A percentile compares a stretch with the other conserved stretches of the same genome.
These are phyloP conservation scores for Fonsecaea nubica DNA, from an alignment of 2,329 filamentous ascomycete genomes.

Conservation along the genomic window DNA sequence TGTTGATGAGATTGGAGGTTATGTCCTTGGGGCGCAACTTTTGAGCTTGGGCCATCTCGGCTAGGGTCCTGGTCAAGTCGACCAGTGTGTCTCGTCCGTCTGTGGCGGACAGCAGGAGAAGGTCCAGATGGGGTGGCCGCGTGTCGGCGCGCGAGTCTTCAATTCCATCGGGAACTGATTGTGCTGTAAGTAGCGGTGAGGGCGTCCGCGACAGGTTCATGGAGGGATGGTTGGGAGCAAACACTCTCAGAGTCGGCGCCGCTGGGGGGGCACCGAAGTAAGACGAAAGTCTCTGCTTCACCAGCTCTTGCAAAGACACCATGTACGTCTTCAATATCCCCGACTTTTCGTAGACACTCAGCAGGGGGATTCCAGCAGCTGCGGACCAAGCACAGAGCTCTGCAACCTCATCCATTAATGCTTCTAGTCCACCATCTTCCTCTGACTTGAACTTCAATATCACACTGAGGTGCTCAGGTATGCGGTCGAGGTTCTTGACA, in stretches of 20 bases:
- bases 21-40: conserved; percentile 85
- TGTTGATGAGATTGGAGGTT: conserved; percentile 82
- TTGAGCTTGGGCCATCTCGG: conserved; percentile 90
- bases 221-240: conserved; percentile 69
- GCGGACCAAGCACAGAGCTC: conserved; percentile 94
- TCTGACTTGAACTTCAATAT: conserved; percentile 78
- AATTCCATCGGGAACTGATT: conserved; percentile 34
- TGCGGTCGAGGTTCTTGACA: conserved; percentile 72
- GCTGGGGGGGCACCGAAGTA: conserved; percentile 77
- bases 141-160: conserved; percentile 32
- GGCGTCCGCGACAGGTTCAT: conserved; percentile 25
- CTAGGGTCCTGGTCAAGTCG: conserved; percentile 89
- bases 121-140: conserved; percentile 52
- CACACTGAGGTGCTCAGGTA: conserved; percentile 87
- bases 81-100: conserved; percentile 94
- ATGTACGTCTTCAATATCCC: conserved; percentile 89
- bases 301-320: conserved; percentile 78
- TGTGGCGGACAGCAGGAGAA: conserved; percentile 83
- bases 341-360: conserved; percentile 89
- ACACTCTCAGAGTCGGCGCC: conserved; percentile 74
- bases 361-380: conserved; percentile 81
- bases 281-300: conserved; percentile 78
- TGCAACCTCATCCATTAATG: conserved; percentile 85
- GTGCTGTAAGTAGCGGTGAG: conserved; percentile 29
- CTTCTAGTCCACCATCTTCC: conserved; percentile 76